phyloP scores from a whole-genome alignment of 805 yeast species.

The Priceomyces medius region DNA sequence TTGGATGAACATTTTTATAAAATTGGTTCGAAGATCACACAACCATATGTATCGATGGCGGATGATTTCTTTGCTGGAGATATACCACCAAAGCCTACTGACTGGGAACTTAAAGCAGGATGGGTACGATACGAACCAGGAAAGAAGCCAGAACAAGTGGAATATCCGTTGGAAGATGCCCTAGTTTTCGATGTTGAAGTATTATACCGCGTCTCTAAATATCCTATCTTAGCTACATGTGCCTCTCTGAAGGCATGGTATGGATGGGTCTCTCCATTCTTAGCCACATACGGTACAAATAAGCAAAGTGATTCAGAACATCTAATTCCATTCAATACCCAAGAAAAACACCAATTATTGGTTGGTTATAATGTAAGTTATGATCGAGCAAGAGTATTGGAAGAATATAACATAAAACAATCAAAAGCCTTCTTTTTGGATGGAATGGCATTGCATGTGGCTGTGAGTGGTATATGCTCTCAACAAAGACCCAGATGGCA shows the following conservation, averaged over 20 bases:
- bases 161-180: constrained; percentile 66
- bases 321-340: constrained; percentile 70
- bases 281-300: constrained; percentile 52
- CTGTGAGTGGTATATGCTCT: constrained; percentile 89
- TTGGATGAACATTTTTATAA: constrained; percentile 84
- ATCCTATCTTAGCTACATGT: constrained; percentile 81
- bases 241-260: constrained; percentile 82
- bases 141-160: constrained; percentile 53
- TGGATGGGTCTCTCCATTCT: constrained; percentile 88
- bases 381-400: constrained; percentile 82
- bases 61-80: constrained; percentile 25
- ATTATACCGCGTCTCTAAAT: constrained; percentile 68
- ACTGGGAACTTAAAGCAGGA: constrained; percentile 66
- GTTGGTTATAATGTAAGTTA: constrained; percentile 90
- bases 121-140: constrained; percentile 76
- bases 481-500: constrained; percentile 82
- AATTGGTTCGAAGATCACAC: constrained; percentile 58
- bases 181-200: constrained; percentile 90
- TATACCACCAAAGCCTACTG: constrained; percentile 41
- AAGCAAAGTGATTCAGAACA: constrained; percentile 38
- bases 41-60: constrained; percentile 59
- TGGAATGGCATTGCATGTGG: constrained; percentile 90
- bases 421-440: constrained; percentile 81
- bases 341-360: constrained; percentile 50
- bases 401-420: constrained; percentile 70